phyloP scores from a whole-genome alignment of 805 yeast genomes.

The Alloascoidea hylecoeti region DNA sequence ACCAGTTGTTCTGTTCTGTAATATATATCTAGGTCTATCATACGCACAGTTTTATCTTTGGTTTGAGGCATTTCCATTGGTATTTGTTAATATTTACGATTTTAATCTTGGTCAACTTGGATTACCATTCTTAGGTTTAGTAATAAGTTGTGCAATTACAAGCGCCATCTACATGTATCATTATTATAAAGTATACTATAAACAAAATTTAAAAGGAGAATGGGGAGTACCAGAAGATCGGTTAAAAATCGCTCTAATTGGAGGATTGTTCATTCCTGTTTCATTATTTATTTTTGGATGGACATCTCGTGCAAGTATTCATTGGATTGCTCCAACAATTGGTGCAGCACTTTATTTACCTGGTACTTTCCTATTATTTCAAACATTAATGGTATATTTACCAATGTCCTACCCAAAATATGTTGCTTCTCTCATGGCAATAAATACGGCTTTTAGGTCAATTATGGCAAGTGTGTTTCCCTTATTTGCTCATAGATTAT shows the following conservation, averaged over 20 bases:
- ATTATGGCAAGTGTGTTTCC: constrained; percentile 47
- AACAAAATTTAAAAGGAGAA: constrained; percentile 4
- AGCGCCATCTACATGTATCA: constrained; percentile 9
- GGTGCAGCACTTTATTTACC: constrained; percentile 25
- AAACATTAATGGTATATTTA: constrained; percentile 34
- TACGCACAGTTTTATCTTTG: constrained; percentile 41
- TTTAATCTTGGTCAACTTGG: constrained; percentile 36
- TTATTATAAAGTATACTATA: constrained; percentile 1
- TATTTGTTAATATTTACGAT: constrained; percentile 26
- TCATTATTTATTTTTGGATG: constrained; percentile 36
- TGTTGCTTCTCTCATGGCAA: constrained; percentile 46
- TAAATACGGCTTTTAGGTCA: constrained; percentile 36
- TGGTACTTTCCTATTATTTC: constrained; percentile 33
- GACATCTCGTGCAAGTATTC: constrained; percentile 25
- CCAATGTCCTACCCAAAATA: constrained; percentile 32
- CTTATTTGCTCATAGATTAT: constrained; percentile 49
- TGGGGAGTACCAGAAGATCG: constrained; percentile 26
- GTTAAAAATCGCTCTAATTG: constrained; percentile 25
- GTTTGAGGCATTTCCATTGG: constrained; percentile 51
- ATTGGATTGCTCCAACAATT: constrained; percentile 36
- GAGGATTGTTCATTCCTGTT: constrained; percentile 25
- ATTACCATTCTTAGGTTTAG: constrained; percentile 29
- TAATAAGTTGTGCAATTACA: constrained; percentile 30
- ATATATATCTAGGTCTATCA: constrained; percentile 33
- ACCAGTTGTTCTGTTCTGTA: constrained; percentile 41